Base-by-base conservation (phyloP, 371 early-diverging fungal species). In the Actinomortierella ambigua region DNA sequence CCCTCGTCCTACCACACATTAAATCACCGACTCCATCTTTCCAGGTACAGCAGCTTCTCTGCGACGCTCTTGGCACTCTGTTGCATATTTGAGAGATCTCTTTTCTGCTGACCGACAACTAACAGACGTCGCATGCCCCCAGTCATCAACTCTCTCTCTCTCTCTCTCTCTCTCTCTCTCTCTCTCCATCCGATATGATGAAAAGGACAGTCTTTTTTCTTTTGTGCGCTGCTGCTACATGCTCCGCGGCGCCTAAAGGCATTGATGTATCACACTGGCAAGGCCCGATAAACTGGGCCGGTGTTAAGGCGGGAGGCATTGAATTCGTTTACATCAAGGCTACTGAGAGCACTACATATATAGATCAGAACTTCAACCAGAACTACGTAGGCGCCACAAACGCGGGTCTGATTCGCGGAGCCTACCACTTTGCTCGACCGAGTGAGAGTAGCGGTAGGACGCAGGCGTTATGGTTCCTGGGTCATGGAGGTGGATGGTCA, bases 341-440 rank as follows among this genome's bases (percentile, higher is more conserved):
- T 1, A 69, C 69, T 11, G 69, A 69, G 28, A 46, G 69, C 28
- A 69, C 63, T 42, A 53, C 3, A 26, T 63, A 59, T 29, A 63
- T 17, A 24, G 53, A 53, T 39, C 53, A 63, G 27, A 17, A 55
- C 7, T 69, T 69, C 55, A 50, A 29, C 24, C 3, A 22, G 3
- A 49, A 69, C 26, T 69, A 63, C 42, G 41, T 8, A 42, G 69
- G 69, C 17, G 55, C 69, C 20, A 51, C 48, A 15, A 63, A 63
- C 15, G 61, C 15, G 15, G 63, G 63, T 27, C 22, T 69, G 46
- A 55, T 69, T 39, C 69, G 69, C 40, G 69, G 69, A 26, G 50
- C 60, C n/a, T 69, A 69, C 49, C 69, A 69, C 50, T 69, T 69
- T 56, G 69, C 69, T 44, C 69, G 54, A 52, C 69, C 69, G 47